Base-by-base conservation (phyloP, 2,329 filamentous ascomycete species). In the Alternaria metachromatica region DNA sequence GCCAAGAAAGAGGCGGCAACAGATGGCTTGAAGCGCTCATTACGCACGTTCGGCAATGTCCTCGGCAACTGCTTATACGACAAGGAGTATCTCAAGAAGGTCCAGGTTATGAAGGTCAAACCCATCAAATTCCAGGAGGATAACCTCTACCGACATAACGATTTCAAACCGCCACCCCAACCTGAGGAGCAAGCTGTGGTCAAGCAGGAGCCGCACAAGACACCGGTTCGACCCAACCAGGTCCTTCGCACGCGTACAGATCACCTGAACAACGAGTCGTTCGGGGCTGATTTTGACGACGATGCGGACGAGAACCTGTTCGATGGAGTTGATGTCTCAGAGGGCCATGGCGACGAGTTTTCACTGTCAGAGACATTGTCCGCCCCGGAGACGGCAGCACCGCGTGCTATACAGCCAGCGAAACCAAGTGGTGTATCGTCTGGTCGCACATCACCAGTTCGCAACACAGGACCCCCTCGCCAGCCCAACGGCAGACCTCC, bases 61-160 rank as follows among this genome's bases (percentile, higher is more conserved):
- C 85, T 99, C 58, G 96, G 96, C n/a, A 99, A 98, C 78, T 99
- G 96, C 84, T 90, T 99, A 63, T 98, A 99, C 81, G 96, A 99
- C 82, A 97, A 97, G 80, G 90, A 95, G 65, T 99, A 97, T 77
- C 84, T 99, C 60, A 87, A 89, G 56, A 94, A 93, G 78, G 92
- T 98, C n/a, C 92, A 90, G 55, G 97, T 93, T 82, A 85, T 99
- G 75, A 98, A 97, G 84, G 88, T 90, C 15, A 86, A 87, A 60
- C 92, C 93, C 67, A 87, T 88, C 28, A 93, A 87, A 79, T 97
- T 94, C 82, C 89, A 95, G 70, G 89, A 92, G 65, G 86, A 87
- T n/a, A 90, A 90, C 44, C 84, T 98, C 41, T 90, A 97, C 80
- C 88, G 95, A 43, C 94, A 97, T 79, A 82, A 88, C 1, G 92